A percentile compares a stretch with the other conserved stretches of the same genome.
These are phyloP conservation scores for Boletus reticuloceps DNA, from an alignment of 768 basidiomycete genomes.

Conservation along the genomic window DNA sequence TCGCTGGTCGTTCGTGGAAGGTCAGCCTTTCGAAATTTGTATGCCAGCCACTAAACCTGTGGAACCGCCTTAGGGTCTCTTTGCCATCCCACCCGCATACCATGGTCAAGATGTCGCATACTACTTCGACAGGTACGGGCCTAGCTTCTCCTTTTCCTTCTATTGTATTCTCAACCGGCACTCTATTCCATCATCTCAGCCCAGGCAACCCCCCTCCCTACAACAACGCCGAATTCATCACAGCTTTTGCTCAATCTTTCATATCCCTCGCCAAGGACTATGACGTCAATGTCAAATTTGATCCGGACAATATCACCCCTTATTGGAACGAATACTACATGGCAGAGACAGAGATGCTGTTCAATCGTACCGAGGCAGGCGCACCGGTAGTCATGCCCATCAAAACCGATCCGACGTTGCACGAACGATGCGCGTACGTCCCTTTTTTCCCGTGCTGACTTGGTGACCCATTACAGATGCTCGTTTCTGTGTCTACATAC, in stretches of 20 bases:
- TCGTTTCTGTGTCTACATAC: no score
- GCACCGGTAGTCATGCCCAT: not conserved
- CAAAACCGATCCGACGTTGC: not conserved
- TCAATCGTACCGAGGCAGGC: conserved; percentile 8
- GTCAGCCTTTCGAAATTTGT: conserved; percentile 25
- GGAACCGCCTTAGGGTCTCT: conserved; percentile 22
- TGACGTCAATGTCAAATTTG: conserved; percentile 22
- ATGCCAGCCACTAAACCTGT: not conserved
- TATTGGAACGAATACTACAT: conserved; percentile 4
- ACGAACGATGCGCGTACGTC: conserved; percentile 14
- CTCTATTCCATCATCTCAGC: not conserved
- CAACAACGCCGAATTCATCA: conserved; percentile 28
- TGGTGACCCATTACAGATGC: no score
- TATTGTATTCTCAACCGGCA: not conserved
- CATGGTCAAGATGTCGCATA: conserved; percentile 36
- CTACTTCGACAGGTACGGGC: conserved; percentile 35
- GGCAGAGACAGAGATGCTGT: conserved; percentile 14
- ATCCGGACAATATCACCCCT: conserved; percentile 17
- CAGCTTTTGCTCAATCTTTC: conserved; percentile 28
- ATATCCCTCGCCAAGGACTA: conserved; percentile 20
- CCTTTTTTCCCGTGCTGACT: no score
- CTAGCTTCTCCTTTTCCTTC: not conserved
- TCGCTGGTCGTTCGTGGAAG: conserved; percentile 33
- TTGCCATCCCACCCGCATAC: conserved; percentile 28
- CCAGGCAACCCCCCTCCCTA: conserved; percentile 8